Percentiles rank a stretch among this genome's conserved stretches.
phyloP scores from a whole-genome alignment of 495 filamentous ascomycete genomes.

The Neurospora terricola region DNA sequence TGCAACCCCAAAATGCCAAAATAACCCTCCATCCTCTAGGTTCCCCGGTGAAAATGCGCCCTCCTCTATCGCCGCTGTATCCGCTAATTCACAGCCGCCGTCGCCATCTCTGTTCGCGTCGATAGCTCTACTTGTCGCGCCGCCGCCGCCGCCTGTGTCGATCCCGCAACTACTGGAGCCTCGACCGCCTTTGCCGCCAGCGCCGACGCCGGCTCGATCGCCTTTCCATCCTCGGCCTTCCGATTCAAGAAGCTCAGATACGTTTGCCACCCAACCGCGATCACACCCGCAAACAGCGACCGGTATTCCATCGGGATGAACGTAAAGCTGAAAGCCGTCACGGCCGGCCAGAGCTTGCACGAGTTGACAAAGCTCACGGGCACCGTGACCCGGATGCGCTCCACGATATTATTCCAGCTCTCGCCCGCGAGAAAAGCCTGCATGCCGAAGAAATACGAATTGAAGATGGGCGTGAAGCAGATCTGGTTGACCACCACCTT shows the following conservation, averaged over 20 bases:
- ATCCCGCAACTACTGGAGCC: not conserved
- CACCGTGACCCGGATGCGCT: conserved; percentile 64
- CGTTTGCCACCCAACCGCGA: conserved; percentile 86
- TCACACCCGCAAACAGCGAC: conserved; percentile 63
- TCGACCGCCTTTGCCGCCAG: not conserved
- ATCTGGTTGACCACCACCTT: conserved; percentile 78
- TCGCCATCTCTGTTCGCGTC: not conserved
- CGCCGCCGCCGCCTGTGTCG: not conserved
- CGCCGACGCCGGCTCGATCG: not conserved
- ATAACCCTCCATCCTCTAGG: not conserved
- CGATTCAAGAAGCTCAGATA: conserved; percentile 80
- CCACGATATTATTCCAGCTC: conserved; percentile 48
- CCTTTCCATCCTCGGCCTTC: conserved; percentile 42
- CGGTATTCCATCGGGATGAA: conserved; percentile 71
- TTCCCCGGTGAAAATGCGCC: not conserved
- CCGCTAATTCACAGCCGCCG: not conserved
- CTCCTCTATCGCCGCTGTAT: not conserved
- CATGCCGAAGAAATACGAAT: conserved; percentile 84
- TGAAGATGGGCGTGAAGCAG: conserved; percentile 79
- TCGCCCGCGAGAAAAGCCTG: conserved; percentile 57
- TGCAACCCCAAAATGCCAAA: not conserved
- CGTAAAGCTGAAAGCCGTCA: conserved; percentile 80
- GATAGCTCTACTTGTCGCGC: not conserved
- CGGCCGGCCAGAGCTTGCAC: conserved; percentile 82
- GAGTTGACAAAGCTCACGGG: conserved; percentile 68